Percentiles rank a stretch among this genome's conserved stretches.
phyloP scores from a whole-genome alignment of 2,329 filamentous ascomycete species.

The Nigrograna mackinnonii region DNA sequence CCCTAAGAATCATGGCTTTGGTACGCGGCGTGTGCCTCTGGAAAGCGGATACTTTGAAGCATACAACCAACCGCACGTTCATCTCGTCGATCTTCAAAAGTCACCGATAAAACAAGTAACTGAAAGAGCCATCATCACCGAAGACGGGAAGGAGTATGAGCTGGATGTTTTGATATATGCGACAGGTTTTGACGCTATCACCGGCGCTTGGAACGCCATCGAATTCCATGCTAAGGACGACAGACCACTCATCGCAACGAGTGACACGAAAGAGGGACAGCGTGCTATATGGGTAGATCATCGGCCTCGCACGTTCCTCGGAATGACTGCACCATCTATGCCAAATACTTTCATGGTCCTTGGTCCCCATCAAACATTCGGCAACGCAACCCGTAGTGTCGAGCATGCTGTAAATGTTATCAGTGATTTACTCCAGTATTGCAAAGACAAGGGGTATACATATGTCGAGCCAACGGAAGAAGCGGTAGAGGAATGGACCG shows the following conservation, averaged over 20 bases:
- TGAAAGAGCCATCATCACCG: slow-evolving; percentile 39
- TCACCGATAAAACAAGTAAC: slow-evolving; percentile 37
- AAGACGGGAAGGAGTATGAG: slow-evolving; percentile 35
- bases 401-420: background rate
- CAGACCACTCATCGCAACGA: slow-evolving; percentile 20
- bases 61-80: slow-evolving; percentile 41
- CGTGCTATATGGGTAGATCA: slow-evolving; percentile 22
- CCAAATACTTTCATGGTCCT: slow-evolving; percentile 28
- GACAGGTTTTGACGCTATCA: slow-evolving; percentile 49
- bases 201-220: slow-evolving; percentile 20
- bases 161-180: slow-evolving; percentile 43
- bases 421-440: background rate
- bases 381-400: background rate
- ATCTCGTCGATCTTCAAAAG: slow-evolving; percentile 34
- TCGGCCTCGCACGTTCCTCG: slow-evolving; percentile 25
- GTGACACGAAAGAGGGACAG: slow-evolving; percentile 9
- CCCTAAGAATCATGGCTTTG: slow-evolving; percentile 41
- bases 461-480: background rate
- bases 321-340: slow-evolving; percentile 25
- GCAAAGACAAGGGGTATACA: background rate
- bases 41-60: slow-evolving; percentile 47
- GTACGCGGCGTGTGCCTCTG: slow-evolving; percentile 43
- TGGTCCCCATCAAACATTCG: background rate
- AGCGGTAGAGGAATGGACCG: background rate
- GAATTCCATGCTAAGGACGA: slow-evolving; percentile 24